Conservation (phyloP, 2,329 filamentous ascomycete genomes). For the Akanthomyces lecanii region DNA sequence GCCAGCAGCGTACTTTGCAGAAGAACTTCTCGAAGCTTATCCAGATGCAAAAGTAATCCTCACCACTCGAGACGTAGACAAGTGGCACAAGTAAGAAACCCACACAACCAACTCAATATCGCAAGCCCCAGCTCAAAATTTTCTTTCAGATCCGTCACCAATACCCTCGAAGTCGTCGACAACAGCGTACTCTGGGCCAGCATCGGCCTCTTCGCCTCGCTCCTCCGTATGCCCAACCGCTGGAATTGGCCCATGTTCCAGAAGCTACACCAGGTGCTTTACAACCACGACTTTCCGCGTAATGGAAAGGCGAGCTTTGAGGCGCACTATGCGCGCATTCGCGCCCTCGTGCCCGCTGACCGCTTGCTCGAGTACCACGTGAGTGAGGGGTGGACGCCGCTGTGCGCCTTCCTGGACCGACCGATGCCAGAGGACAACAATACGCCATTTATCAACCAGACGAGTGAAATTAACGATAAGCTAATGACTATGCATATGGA, state of each 20-base stretch:
- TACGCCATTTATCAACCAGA: constrained; percentile 18
- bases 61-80: constrained; percentile 10
- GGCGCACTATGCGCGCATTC: constrained; percentile 22
- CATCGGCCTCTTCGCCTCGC: background rate
- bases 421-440: constrained; percentile 21
- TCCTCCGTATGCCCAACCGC: constrained; percentile 13
- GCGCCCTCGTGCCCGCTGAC: constrained; percentile 18
- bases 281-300: constrained; percentile 10
- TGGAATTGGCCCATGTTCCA: constrained; percentile 16
- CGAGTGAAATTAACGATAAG: constrained; percentile 14
- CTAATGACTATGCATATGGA: background rate
- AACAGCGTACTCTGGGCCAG: constrained; percentile 8
- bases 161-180: constrained; percentile 6
- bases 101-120: background rate
- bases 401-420: constrained; percentile 26
- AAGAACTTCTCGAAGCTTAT: constrained; percentile 11
- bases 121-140: background rate
- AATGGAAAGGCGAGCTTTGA: constrained; percentile 20
- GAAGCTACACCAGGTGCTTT: constrained; percentile 22
- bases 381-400: constrained; percentile 24
- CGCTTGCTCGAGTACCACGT: constrained; percentile 24
- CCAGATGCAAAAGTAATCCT: constrained; percentile 15
- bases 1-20: constrained; percentile 14
- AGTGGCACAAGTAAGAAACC: constrained; percentile 1
- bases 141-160: background rate